Evolutionary conservation across 2,329 filamentous ascomycete genomes (phyloP), one percentile per base, ranked within the genome.

Genomic region (Akanthomyces lecanii): DNA sequence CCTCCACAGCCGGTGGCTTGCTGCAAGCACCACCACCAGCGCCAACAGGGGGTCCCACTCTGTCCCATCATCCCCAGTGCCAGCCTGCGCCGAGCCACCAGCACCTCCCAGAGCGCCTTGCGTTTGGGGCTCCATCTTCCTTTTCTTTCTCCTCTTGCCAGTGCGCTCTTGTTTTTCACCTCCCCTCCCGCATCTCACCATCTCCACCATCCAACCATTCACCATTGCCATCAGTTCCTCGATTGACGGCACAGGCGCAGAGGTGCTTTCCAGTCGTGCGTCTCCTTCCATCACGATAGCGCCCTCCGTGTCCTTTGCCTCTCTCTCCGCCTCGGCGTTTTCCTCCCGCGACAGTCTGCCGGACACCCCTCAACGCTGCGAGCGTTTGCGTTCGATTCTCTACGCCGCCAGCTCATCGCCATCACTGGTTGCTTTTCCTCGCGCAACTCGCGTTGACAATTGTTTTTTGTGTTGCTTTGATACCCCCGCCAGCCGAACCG

Each of bases 81-180:
- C 42, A 59, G 44, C 38, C 54, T 57, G 55, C n/a, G 47, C 33
- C 23, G 30, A 47, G 42, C 48, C 40, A 56, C 30, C 60, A 50
- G 25, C 52, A 56, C 51, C 51, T 40, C 60, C 60, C 42, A 38
- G n/a, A 40, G 30, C 42, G 30, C 44, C 53, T 63, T 53, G 48
- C 48, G 28, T 63, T 59, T 59, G 42, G 42, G 52, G 52, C 53
- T 63, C 61, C 61, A 59, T 59, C 38, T 40, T 63, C 50, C 55
- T 50, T 55, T 57, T 58, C 48, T 11, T 54, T 59, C 48, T 59
- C 55, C 62, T 58, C 52, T 58, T 47, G 23, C 23, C 30, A 21
- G 7, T 33, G 42, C 25, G 23, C 33, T 33, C 6, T 25, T 28
- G 58, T 63, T 63, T 63, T 54, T 51, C 23, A 51, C 33, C 36